Evolutionary conservation across 495 filamentous ascomycete species (phyloP), one percentile per base, ranked within the genome.

Genomic region (Aspergillus nanangensis): DNA sequence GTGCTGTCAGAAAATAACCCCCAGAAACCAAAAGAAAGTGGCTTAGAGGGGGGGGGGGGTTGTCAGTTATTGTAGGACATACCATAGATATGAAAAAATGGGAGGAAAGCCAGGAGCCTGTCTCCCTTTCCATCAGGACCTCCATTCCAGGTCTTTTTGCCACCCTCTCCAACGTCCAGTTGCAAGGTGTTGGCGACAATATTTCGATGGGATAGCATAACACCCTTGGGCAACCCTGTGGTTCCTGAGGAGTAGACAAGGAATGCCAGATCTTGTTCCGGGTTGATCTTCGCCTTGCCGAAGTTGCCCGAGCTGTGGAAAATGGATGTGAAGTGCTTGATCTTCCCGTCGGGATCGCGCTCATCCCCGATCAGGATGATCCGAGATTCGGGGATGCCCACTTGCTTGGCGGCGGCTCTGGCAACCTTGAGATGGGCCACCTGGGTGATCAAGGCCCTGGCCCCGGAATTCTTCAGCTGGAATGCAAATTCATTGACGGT

Each of bases 71-170:
- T n/a, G 22, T 2, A 37, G 11, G 31, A 36, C 70, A 25, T 60
- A 78, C 87, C 88, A 55, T 96, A 97, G 48, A 96, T 93, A 64
- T 97, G 92, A 67, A 90, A 96, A 60, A 98, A 96, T 0, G 93
- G 93, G 32, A 96, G 67, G 47, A 96, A 84, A 2, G 84, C 89
- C 32, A 96, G 56, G 15, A 93, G 60, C 15, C 72, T 79, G 56
- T 94, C 88, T 2, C 85, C 83, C 32, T 79, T 66, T 0, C 79
- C 80, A 60, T 83, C 79, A 13, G 60, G 47, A 3, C 83, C 80
- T 5, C 78, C 80, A 35, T 82, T 66, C 63, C 80, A 81, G 3
- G 58, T 71, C 47, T 88, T 57, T 35, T 85, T 71, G 1, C 66
- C 68, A 1, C 67, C 76, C 29, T 95, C 88, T 1, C 70, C 78